Conservation (phyloP, 257 asterid genomes). For the Capsicum chinense region DNA sequence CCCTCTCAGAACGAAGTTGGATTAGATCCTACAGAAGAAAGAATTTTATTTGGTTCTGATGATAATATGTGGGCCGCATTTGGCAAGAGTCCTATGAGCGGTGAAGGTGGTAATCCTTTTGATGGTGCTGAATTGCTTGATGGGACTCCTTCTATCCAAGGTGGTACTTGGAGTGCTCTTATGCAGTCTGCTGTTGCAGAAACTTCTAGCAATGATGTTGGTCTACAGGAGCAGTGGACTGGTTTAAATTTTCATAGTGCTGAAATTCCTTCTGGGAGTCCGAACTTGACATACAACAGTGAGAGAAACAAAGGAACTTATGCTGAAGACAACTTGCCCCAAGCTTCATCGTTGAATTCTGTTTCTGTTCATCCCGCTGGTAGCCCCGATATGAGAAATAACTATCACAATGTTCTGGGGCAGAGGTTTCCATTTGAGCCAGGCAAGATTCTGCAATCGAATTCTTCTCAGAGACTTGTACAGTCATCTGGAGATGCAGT, state of each 20-base stretch:
- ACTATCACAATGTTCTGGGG: constrained; percentile 45
- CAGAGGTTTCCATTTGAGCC: constrained; percentile 45
- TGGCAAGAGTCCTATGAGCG: constrained; percentile 52
- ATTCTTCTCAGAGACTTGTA: constrained; percentile 49
- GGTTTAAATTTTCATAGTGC: constrained; percentile 51
- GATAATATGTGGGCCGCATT: constrained; percentile 75
- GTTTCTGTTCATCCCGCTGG: constrained; percentile 43
- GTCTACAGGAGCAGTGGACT: constrained; percentile 65
- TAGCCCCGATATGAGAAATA: constrained; percentile 40
- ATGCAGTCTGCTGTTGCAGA: constrained; percentile 99
- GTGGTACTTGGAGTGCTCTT: constrained; percentile 99
- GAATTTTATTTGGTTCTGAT: constrained; percentile 77
- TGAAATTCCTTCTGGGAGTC: constrained; percentile 49
- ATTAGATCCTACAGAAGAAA: constrained; percentile 77
- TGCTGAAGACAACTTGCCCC: constrained; percentile 36
- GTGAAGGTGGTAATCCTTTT: constrained; percentile 51
- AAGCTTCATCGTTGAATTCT: constrained; percentile 45
- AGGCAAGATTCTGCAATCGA: constrained; percentile 42
- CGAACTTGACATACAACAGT: constrained; percentile 42
- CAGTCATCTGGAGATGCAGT: constrained; percentile 49
- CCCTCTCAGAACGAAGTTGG: constrained; percentile 55
- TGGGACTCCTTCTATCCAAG: constrained; percentile 61
- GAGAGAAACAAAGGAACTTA: constrained; percentile 47
- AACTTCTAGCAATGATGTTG: constrained; percentile 64
- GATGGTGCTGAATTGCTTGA: constrained; percentile 48